phyloP scores from a whole-genome alignment of 345 rosid species.

The Citrus inodora region DNA sequence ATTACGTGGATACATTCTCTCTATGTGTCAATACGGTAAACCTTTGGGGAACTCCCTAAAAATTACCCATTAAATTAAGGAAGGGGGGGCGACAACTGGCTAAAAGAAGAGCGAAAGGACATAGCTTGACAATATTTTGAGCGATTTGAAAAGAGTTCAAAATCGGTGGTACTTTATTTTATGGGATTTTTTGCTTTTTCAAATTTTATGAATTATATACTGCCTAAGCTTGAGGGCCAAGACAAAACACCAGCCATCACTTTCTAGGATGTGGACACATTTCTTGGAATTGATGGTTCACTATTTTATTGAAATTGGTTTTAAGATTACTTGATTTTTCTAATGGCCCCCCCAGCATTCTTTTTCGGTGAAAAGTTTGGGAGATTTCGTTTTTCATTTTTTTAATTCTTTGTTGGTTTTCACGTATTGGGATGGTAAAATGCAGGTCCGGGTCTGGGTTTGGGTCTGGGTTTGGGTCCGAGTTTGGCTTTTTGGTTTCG shows the following conservation, averaged over 20 bases:
- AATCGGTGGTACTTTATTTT: neutral
- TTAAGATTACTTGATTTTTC: neutral
- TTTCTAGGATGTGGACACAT: neutral
- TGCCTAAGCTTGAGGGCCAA: neutral
- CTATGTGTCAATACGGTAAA: no score
- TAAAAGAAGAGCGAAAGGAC: neutral
- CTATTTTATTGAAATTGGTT: neutral
- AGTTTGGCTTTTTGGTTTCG: no score
- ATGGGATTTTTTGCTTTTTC: neutral
- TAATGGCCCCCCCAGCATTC: neutral
- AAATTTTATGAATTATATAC: neutral
- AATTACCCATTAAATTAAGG: neutral
- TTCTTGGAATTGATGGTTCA: slow-evolving; percentile 2
- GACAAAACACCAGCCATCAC: slow-evolving; percentile 21
- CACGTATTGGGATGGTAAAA: no score
- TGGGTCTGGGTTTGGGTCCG: no score
- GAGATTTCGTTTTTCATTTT: neutral
- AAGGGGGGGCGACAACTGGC: neutral
- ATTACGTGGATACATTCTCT: no score
- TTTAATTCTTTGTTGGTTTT: neutral
- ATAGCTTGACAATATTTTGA: neutral
- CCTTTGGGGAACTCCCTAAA: no score
- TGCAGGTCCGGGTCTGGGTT: no score
- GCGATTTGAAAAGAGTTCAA: neutral
- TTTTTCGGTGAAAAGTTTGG: neutral